Evolutionary conservation across 225 moss, liverwort and hornwort species (phyloP), one percentile per base, ranked within the genome.

Genomic region (Physcomitrellopsis africana): DNA sequence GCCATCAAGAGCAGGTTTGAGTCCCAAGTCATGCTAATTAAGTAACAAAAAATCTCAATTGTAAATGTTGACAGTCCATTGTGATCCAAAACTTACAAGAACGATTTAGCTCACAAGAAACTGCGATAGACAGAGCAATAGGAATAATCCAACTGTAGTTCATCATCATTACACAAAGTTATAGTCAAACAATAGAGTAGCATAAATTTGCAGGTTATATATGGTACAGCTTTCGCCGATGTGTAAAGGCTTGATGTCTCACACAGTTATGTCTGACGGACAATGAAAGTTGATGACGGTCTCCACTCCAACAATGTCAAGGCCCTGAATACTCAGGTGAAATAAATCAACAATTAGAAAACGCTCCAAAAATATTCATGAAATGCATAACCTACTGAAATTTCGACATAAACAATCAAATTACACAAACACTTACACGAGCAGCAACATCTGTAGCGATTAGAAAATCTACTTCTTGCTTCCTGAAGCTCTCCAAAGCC

Each of bases 391-490:
- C 54, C 53, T 14, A 77, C 14, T 70, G 8, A 18, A 29, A 53
- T 20, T 51, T 59, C 52, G 65, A 65, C 37, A 48, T 37, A 48
- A 57, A 57, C 44, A 23, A 68, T 26, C 47, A 54, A 70, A 62
- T 56, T 20, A 57, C 14, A 60, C 19, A 67, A 52, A 72, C 54
- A 88, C 96, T 87, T 84, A 97, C 97, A 72, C 95, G 90, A 72
- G 99, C 99, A 27, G 99, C 99, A 78, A 99, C 99, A 86, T 99
- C 99, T 51, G 95, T 99, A 66, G 95, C 93, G 61, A 99, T 81
- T 56, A 99, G 69, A 77, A 95, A 99, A 87, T 99, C 92, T 58
- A 89, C 97, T 80, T 92, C 89, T 77, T 87, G 88, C 75, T 90
- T 91, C 61, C 86, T 82, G 48, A 99, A 99, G 17, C 86, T 81